Evolutionary conservation across 352 stramenopile genomes (phyloP).

Genomic region (Elongisporangium senticosum): DNA sequence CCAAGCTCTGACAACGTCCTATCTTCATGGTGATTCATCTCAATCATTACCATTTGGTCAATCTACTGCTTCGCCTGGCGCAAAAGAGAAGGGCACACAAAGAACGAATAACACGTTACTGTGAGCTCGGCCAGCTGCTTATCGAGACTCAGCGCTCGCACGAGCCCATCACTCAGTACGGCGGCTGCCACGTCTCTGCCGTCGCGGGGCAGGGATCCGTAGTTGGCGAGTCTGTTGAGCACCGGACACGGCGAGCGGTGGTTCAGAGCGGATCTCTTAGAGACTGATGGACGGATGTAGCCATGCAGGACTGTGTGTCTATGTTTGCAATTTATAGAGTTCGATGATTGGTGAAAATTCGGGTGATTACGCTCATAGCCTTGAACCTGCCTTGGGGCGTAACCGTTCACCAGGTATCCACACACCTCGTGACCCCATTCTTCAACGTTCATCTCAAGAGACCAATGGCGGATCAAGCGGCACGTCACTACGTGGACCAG

Average conservation of each 20-base stretch:
- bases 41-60: too few relatives aligned
- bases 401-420: background rate
- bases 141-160: conserved; percentile 49
- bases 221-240: conserved; percentile 70
- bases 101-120: background rate
- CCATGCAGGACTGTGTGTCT: conserved; percentile 11
- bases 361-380: background rate
- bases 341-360: too few relatives aligned
- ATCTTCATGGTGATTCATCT: too few relatives aligned
- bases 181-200: conserved; percentile 42
- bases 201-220: conserved; percentile 54
- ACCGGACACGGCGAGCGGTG: conserved; percentile 58
- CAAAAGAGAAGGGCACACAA: too few relatives aligned
- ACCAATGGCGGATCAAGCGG: too few relatives aligned
- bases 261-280: conserved; percentile 21
- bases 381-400: conserved; percentile 1
- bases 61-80: too few relatives aligned
- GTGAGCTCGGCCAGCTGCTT: conserved; percentile 23
- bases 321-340: too few relatives aligned
- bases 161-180: conserved; percentile 29
- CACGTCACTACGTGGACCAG: too few relatives aligned
- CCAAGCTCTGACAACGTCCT: background rate
- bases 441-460: too few relatives aligned
- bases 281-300: conserved; percentile 33
- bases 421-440: too few relatives aligned